Percentiles rank a stretch among this genome's conserved stretches.
phyloP scores from a whole-genome alignment of 2,329 filamentous ascomycete genomes.

The Lojkania enalia region DNA sequence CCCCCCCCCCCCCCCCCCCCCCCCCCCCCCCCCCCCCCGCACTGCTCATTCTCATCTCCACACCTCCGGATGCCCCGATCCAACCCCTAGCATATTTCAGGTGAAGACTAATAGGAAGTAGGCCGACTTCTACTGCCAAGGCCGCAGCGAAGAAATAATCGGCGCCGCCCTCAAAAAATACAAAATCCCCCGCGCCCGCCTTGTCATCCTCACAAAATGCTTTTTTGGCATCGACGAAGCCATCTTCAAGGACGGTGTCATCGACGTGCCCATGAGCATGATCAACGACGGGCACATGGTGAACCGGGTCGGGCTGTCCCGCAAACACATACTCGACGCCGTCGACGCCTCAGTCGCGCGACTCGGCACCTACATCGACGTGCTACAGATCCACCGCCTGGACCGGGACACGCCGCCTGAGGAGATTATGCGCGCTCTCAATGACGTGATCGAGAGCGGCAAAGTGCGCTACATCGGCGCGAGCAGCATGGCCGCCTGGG shows the following conservation, averaged over 20 bases:
- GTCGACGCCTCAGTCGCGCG: conserved; percentile 57
- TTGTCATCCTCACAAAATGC: conserved; percentile 66
- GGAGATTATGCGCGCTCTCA: conserved; percentile 62
- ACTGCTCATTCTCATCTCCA: too few species aligned
- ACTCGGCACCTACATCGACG: conserved; percentile 50
- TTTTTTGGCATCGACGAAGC: conserved; percentile 53
- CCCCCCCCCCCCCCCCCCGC: background rate
- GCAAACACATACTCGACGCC: conserved; percentile 64
- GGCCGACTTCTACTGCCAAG: conserved; percentile 63
- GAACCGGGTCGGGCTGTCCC: conserved; percentile 57
- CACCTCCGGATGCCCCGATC: too few species aligned
- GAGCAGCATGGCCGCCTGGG: conserved; percentile 51
- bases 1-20: too few species aligned
- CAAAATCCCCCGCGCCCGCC: conserved; percentile 62
- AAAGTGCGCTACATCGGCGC: conserved; percentile 49
- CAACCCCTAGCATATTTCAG: too few species aligned
- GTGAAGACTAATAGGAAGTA: background rate
- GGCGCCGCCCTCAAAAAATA: conserved; percentile 65
- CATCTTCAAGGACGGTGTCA: conserved; percentile 17
- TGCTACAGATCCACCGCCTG: conserved; percentile 62
- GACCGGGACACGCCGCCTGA: conserved; percentile 56
- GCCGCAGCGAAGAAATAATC: conserved; percentile 64
- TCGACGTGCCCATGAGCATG: conserved; percentile 36
- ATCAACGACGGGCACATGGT: conserved; percentile 46
- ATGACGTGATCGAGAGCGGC: conserved; percentile 59